phyloP scores from a whole-genome alignment of 768 basidiomycete genomes.

The Trametes elegans region DNA sequence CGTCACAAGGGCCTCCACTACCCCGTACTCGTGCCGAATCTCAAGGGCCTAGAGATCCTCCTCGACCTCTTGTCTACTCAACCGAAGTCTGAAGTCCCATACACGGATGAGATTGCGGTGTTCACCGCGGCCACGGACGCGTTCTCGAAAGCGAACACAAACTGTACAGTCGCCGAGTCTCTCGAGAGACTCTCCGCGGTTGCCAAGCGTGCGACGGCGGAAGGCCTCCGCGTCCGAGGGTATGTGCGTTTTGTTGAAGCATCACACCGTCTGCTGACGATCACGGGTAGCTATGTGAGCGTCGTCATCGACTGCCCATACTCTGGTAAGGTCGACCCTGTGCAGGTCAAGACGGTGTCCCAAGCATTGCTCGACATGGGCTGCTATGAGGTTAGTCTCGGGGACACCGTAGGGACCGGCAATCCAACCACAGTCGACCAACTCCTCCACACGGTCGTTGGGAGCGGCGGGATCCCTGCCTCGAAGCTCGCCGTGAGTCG shows the following conservation, averaged over 20 bases:
- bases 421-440: slow-evolving; percentile 64
- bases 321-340: slow-evolving; percentile 70
- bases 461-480: slow-evolving; percentile 55
- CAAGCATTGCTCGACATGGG: slow-evolving; percentile 82
- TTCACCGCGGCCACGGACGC: slow-evolving; percentile 88
- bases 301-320: slow-evolving; percentile 85
- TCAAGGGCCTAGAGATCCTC: slow-evolving; percentile 71
- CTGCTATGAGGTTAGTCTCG: slow-evolving; percentile 89
- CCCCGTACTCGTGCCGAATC: slow-evolving; percentile 80
- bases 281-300: slow-evolving; percentile 69
- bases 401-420: slow-evolving; percentile 89
- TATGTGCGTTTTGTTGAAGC: slow-evolving; percentile 61
- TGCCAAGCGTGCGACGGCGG: slow-evolving; percentile 53
- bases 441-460: slow-evolving; percentile 70
- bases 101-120: slow-evolving; percentile 82
- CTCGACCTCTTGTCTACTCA: slow-evolving; percentile 48
- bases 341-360: slow-evolving; percentile 64
- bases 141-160: slow-evolving; percentile 85
- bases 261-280: background rate
- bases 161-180: slow-evolving; percentile 69
- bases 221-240: slow-evolving; percentile 59
- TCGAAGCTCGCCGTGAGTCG: slow-evolving; percentile 65
- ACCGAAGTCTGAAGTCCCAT: slow-evolving; percentile 37
- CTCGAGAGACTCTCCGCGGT: slow-evolving; percentile 63
- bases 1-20: slow-evolving; percentile 57